Evolutionary conservation across 305 asterid species (phyloP).

Genomic region (Fraxinus platypoda): DNA sequence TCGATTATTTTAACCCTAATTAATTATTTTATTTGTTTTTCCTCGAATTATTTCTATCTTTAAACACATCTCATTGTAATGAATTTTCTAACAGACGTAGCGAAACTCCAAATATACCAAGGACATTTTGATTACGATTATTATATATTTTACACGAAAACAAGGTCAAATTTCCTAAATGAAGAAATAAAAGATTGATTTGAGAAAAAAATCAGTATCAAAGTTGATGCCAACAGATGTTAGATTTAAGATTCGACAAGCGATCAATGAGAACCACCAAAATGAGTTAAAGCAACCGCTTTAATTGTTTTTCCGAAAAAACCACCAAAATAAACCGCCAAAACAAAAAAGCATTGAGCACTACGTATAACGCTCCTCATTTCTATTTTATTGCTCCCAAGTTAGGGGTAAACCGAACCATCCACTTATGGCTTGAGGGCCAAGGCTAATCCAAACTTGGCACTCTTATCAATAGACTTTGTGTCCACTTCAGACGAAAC

Average conservation of each 20-base stretch:
- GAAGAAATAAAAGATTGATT: neutral
- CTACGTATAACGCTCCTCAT: constrained; percentile 20
- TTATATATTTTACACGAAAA: neutral
- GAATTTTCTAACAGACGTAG: neutral
- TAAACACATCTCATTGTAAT: neutral
- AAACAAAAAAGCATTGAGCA: constrained; percentile 21
- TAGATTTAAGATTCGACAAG: constrained; percentile 14
- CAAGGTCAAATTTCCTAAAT: neutral
- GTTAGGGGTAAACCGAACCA: constrained; percentile 2
- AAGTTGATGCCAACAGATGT: constrained; percentile 17
- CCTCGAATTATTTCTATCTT: neutral
- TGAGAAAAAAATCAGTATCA: constrained; percentile 16
- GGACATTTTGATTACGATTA: neutral
- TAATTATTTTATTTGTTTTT: neutral
- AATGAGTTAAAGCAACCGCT: constrained; percentile 36
- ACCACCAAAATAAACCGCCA: constrained; percentile 33
- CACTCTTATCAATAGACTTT: constrained; percentile 70
- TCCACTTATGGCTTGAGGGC: constrained; percentile 66
- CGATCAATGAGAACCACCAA: constrained; percentile 7
- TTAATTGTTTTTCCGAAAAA: constrained; percentile 43
- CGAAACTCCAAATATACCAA: neutral
- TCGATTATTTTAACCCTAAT: neutral
- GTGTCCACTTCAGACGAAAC: constrained; percentile 77
- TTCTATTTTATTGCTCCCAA: constrained; percentile 6
- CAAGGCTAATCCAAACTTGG: constrained; percentile 82